These are phyloP conservation scores for Hanseniaspora lachancei DNA, from an alignment of 805 yeast genomes.

Conservation along the genomic window DNA sequence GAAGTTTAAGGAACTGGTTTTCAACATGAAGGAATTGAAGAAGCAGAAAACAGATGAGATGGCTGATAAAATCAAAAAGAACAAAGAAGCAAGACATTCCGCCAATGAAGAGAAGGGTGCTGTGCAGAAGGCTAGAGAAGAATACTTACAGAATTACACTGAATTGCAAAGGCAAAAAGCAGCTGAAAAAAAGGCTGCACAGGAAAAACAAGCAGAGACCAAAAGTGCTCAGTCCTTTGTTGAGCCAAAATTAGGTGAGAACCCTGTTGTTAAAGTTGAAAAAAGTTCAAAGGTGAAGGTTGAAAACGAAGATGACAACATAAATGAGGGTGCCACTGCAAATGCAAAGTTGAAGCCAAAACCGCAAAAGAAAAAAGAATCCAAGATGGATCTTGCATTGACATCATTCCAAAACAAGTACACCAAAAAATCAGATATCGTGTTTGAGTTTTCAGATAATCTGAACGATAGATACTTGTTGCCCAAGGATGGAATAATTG, in stretches of 20 bases:
- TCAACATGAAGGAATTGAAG: constrained; percentile 14
- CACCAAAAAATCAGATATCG: constrained; percentile 52
- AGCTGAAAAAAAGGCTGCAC: background rate
- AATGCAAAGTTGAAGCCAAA: constrained; percentile 5
- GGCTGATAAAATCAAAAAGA: constrained; percentile 15
- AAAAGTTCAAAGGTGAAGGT: background rate
- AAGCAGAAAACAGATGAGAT: constrained; percentile 16
- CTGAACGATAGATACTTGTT: constrained; percentile 58
- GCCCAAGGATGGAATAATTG: constrained; percentile 68
- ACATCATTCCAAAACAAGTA: constrained; percentile 71
- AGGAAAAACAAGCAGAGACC: background rate
- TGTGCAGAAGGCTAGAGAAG: constrained; percentile 15
- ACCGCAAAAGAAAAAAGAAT: constrained; percentile 10
- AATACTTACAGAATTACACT: background rate
- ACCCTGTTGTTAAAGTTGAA: background rate
- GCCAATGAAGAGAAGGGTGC: constrained; percentile 17
- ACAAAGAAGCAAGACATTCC: constrained; percentile 12
- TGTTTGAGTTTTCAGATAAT: constrained; percentile 75
- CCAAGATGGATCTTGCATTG: constrained; percentile 40
- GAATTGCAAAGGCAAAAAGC: constrained; percentile 10
- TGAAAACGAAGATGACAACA: background rate
- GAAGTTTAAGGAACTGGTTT: constrained; percentile 18
- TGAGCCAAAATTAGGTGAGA: background rate
- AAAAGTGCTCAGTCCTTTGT: background rate
- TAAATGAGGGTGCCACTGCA: background rate